phyloP scores from a whole-genome alignment of 441 rosid species.

The Jatropha multifida region DNA sequence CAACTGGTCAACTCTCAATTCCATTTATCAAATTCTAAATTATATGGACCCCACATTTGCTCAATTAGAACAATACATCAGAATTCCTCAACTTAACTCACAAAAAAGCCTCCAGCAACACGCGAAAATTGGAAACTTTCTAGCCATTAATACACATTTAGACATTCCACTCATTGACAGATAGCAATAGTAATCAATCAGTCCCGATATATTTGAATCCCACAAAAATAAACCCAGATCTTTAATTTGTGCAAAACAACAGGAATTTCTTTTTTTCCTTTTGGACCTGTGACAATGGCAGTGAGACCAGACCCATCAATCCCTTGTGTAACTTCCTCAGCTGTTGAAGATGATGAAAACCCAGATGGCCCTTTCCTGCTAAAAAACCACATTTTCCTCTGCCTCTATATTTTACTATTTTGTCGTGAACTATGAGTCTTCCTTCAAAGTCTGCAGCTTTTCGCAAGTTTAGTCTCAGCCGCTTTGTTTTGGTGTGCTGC shows the following conservation, averaged over 20 bases:
- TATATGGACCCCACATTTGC: neutral
- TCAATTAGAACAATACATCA: neutral
- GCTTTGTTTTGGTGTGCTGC: no score
- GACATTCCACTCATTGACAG: neutral
- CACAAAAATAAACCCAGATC: neutral
- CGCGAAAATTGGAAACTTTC: neutral
- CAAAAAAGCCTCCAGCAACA: neutral
- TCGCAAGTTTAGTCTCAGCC: no score
- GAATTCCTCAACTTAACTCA: neutral
- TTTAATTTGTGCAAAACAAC: neutral
- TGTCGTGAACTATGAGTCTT: no score
- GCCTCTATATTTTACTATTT: no score
- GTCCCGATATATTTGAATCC: neutral
- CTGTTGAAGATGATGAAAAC: conserved; percentile 46
- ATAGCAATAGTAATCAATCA: neutral
- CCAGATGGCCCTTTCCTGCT: conserved; percentile 36
- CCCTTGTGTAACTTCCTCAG: conserved; percentile 43
- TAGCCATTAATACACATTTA: neutral
- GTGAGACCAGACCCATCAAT: conserved; percentile 45
- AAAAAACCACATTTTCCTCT: conserved; percentile 33
- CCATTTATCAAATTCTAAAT: neutral
- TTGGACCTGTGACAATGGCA: conserved; percentile 49
- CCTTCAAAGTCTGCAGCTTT: no score
- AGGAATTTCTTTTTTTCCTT: neutral
- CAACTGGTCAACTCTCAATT: neutral